These are phyloP conservation scores for Cymodocea nodosa DNA, from an alignment of 116 monocot genomes.

Conservation along the genomic window DNA sequence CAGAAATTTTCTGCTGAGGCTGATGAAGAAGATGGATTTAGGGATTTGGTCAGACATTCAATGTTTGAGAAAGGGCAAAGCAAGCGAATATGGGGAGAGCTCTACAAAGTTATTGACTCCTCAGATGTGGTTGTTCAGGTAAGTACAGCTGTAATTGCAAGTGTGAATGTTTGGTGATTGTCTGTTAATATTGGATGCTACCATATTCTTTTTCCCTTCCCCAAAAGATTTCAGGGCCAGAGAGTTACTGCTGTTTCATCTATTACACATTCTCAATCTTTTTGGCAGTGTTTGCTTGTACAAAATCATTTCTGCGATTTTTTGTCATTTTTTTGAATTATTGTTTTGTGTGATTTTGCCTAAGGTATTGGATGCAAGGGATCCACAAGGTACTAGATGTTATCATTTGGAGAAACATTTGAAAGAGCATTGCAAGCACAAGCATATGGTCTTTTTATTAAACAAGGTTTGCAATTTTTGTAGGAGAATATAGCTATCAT, in stretches of 20 bases:
- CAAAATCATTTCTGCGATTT: too few species aligned
- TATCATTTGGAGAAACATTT: slow-evolving; percentile 84
- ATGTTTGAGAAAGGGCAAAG: slow-evolving; percentile 99
- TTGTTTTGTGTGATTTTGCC: slow-evolving; percentile 1
- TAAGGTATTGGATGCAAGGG: slow-evolving; percentile 88
- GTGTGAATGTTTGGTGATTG: neutral
- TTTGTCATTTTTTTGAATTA: neutral
- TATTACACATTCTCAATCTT: neutral
- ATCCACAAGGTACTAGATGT: slow-evolving; percentile 90
- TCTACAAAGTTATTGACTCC: slow-evolving; percentile 95
- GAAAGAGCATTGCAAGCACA: slow-evolving; percentile 84
- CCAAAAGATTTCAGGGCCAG: neutral
- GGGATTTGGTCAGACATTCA: slow-evolving; percentile 80
- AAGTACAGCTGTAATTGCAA: neutral
- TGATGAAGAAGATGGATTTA: slow-evolving; percentile 67
- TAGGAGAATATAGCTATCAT: neutral
- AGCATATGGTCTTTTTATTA: slow-evolving; percentile 81
- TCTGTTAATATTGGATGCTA: too few species aligned
- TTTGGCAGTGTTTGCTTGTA: too few species aligned
- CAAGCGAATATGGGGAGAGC: slow-evolving; percentile 94
- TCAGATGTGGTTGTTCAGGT: slow-evolving; percentile 96
- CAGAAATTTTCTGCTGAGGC: slow-evolving; percentile 31
- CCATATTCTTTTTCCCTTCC: neutral
- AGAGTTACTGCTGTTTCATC: neutral
- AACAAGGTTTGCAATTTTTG: slow-evolving; percentile 56